Evolutionary conservation across 257 asterid genomes (phyloP).

Genomic region (Solanum sejunctum): DNA sequence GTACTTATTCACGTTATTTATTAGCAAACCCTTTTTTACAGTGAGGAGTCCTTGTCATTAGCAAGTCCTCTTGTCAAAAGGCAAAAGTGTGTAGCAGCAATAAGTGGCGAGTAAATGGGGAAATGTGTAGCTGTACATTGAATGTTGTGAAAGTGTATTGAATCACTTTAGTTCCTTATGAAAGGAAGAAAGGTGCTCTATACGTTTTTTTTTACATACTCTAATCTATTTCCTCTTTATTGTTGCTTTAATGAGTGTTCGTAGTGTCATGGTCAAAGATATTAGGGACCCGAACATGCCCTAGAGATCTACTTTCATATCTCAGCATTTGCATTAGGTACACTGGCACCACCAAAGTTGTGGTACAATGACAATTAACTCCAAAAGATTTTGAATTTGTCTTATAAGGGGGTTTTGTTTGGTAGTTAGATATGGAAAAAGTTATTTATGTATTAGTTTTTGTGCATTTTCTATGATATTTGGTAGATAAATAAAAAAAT

Average conservation of each 20-base stretch:
- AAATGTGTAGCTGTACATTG: neutral
- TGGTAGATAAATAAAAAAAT: no score
- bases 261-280: neutral
- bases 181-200: neutral
- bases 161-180: neutral
- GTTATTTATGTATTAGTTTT: no score
- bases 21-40: no score
- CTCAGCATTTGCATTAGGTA: neutral
- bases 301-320: neutral
- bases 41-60: rapidly evolving
- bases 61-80: neutral
- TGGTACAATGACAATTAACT: neutral
- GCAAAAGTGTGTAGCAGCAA: neutral
- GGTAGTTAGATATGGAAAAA: no score
- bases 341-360: neutral
- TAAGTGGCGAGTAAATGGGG: neutral
- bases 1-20: neutral
- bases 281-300: neutral
- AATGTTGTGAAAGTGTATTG: neutral
- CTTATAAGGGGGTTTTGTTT: no score
- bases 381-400: neutral
- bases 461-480: no score
- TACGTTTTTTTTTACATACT: neutral
- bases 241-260: no score
- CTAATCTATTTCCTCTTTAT: neutral